phyloP scores from a whole-genome alignment of 495 filamentous ascomycete species.

The Trichoderma asperelloides region DNA sequence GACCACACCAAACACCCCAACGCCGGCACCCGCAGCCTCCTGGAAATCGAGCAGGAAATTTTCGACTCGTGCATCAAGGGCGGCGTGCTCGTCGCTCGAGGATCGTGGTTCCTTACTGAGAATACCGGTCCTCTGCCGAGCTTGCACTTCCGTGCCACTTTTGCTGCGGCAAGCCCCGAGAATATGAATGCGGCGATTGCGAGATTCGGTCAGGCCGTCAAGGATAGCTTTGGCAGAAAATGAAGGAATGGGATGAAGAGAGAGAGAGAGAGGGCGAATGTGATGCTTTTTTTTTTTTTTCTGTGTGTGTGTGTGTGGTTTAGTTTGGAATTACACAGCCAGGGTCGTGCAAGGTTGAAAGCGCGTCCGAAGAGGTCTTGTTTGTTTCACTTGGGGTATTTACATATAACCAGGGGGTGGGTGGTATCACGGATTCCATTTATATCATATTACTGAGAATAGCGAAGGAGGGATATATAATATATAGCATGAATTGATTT shows the following conservation, averaged over 20 bases:
- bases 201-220: constrained; percentile 63
- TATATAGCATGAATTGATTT: background rate
- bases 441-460: too few species aligned
- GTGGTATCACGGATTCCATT: too few species aligned
- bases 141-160: constrained; percentile 84
- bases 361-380: too few species aligned
- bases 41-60: constrained; percentile 75
- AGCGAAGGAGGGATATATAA: too few species aligned
- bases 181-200: constrained; percentile 72
- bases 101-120: constrained; percentile 80
- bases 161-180: constrained; percentile 65
- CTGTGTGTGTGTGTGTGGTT: too few species aligned
- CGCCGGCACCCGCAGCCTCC: constrained; percentile 44
- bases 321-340: too few species aligned
- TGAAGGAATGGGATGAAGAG: background rate
- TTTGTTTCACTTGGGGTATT: too few species aligned
- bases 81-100: constrained; percentile 67
- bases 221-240: constrained; percentile 47
- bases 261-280: too few species aligned
- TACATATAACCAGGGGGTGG: too few species aligned
- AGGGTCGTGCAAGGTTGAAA: too few species aligned
- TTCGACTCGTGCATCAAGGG: constrained; percentile 63
- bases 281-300: too few species aligned
- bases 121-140: constrained; percentile 32
- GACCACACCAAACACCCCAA: constrained; percentile 66